Evolutionary conservation across 345 rosid species (phyloP).

Genomic region (Trapa incisa): DNA sequence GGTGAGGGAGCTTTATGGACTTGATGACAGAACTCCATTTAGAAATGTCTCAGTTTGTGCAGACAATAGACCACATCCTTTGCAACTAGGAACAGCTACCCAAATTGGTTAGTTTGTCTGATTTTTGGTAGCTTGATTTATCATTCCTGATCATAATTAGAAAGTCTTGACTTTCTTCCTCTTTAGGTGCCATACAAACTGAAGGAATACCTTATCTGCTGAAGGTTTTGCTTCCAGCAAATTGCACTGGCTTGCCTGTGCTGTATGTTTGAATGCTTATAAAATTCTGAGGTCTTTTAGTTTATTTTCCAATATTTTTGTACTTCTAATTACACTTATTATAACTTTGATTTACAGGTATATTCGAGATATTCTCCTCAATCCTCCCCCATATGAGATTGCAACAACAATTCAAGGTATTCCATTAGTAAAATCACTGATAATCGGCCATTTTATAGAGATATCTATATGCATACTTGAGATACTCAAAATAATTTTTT

Average conservation of each 20-base stretch:
- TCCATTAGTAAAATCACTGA: neutral
- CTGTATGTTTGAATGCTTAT: slow-evolving; percentile 37
- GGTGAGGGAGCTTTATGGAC: slow-evolving; percentile 96
- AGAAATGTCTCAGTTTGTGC: slow-evolving; percentile 68
- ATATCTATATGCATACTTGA: neutral
- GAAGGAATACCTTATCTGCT: slow-evolving; percentile 94
- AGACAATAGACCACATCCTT: slow-evolving; percentile 67
- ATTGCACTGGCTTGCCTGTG: slow-evolving; percentile 64
- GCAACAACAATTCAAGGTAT: slow-evolving; percentile 81
- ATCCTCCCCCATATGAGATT: slow-evolving; percentile 87
- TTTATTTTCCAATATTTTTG: neutral
- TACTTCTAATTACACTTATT: neutral
- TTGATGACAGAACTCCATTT: slow-evolving; percentile 53
- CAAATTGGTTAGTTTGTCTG: slow-evolving; percentile 63
- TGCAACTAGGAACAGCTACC: slow-evolving; percentile 88
- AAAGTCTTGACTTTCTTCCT: slow-evolving; percentile 6
- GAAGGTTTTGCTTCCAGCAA: slow-evolving; percentile 85
- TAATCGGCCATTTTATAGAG: neutral
- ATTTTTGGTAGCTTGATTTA: slow-evolving; percentile 4
- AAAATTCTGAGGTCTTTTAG: neutral
- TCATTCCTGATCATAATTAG: neutral
- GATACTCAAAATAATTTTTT: neutral
- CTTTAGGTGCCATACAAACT: slow-evolving; percentile 74
- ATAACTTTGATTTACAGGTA: slow-evolving; percentile 31
- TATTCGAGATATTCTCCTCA: slow-evolving; percentile 81